A percentile compares a stretch with the other conserved stretches of the same genome.
These are phyloP conservation scores for Diospyros kaki DNA, from an alignment of 148 eudicot genomes.

Conservation along the genomic window DNA sequence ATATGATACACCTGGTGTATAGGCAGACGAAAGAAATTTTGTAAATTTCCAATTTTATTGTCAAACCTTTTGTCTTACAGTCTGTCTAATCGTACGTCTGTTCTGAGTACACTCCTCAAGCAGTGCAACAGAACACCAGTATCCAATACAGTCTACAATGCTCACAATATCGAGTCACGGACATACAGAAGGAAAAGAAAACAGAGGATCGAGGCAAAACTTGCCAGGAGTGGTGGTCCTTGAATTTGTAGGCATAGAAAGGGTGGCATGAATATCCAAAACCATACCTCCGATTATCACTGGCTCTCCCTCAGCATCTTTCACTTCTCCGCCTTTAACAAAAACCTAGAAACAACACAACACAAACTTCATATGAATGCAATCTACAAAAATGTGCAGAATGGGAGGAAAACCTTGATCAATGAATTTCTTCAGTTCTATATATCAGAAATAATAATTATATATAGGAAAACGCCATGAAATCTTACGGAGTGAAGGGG, in stretches of 20 bases:
- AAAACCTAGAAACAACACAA: background rate
- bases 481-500: no score
- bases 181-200: background rate
- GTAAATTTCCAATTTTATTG: background rate
- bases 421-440: no score
- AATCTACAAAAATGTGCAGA: no score
- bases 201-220: slow-evolving; percentile 26
- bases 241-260: slow-evolving; percentile 48
- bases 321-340: slow-evolving; percentile 5
- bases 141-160: no score
- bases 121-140: no score
- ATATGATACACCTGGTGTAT: slow-evolving; percentile 47
- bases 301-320: slow-evolving; percentile 30
- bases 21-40: background rate
- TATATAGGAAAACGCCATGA: no score
- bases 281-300: slow-evolving; percentile 96
- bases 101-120: background rate
- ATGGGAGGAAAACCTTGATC: no score
- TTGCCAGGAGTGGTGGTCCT: slow-evolving; percentile 86
- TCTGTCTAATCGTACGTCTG: background rate
- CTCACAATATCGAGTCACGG: no score
- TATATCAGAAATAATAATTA: no score
- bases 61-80: background rate
- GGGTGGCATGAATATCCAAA: slow-evolving; percentile 80
- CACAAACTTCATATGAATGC: background rate